Evolutionary conservation across 495 filamentous ascomycete species (phyloP).

Genomic region (Tuber calosporum): DNA sequence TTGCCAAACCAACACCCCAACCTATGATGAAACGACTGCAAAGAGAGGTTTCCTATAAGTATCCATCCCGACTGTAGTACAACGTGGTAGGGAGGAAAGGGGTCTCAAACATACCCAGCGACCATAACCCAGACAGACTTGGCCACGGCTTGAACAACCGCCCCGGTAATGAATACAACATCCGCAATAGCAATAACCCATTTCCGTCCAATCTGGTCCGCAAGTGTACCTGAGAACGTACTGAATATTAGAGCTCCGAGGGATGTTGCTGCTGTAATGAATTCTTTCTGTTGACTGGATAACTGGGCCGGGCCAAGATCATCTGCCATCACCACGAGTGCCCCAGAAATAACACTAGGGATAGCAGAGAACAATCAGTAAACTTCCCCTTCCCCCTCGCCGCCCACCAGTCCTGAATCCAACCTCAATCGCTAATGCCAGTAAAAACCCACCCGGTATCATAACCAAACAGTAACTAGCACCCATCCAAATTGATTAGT

Average conservation of each 20-base stretch:
- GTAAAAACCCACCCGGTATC: constrained; percentile 43
- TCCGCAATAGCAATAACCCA: constrained; percentile 74
- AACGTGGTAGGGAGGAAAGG: not conserved
- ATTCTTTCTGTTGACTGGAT: constrained; percentile 68
- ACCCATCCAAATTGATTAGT: not conserved
- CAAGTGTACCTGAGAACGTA: constrained; percentile 64
- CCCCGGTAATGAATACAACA: constrained; percentile 65
- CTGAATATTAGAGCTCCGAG: constrained; percentile 70
- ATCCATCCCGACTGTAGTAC: not conserved
- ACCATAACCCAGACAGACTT: constrained; percentile 63
- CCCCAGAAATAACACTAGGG: constrained; percentile 81
- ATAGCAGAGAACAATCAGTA: constrained; percentile 47
- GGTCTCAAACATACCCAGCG: constrained; percentile 45
- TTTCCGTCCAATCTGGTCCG: constrained; percentile 66
- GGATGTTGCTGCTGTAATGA: constrained; percentile 75
- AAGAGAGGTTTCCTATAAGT: not conserved
- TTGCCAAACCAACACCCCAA: constrained; percentile 71
- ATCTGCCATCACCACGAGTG: constrained; percentile 66
- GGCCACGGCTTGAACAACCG: constrained; percentile 60
- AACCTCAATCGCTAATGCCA: not conserved
- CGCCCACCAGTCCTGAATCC: not conserved
- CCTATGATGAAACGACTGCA: constrained; percentile 66
- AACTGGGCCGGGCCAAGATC: constrained; percentile 61
- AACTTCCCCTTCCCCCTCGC: constrained; percentile 21
- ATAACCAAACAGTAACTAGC: constrained; percentile 71